Evolutionary conservation across 106 monocot species (phyloP), one percentile per base, ranked within the genome.

Genomic region (Alisma plantagoaquatica): DNA sequence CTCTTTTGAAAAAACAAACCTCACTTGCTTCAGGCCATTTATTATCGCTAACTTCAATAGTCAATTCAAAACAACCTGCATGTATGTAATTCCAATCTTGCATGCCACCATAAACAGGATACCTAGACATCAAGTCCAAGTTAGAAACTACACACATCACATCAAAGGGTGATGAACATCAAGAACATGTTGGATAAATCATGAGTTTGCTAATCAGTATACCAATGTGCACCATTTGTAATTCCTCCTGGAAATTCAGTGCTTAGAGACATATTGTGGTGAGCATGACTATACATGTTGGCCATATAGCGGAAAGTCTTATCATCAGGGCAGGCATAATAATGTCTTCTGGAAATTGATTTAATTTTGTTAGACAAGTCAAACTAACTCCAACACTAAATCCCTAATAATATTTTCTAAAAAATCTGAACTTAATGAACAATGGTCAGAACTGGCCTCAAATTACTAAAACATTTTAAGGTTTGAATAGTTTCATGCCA

Each of bases 81-180:
- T 89, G 75, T 60, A 98, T 85, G 62, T 98, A 98, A 50, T 98
- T 98, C 96, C 96, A 98, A 33, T 98, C 96, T 70, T 98, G 96
- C 96, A 98, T 98, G 26, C 96, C 89, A 45, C 96, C 96, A 66
- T 89, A 98, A 45, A 98, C 81, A 60, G 96, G 96, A 56, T 98
- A 98, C 96, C 96, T 98, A 31, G 61, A 64, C 41, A 62, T 60
- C 44, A 43, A 58, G n/a, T 43, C 26, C 42, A n/a, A n/a, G n/a
- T n/a, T n/a, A n/a, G n/a, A n/a, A n/a, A n/a, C n/a, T n/a, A n/a
- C n/a, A n/a, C n/a, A n/a, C n/a, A n/a, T n/a, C n/a, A n/a, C n/a
- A n/a, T n/a, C n/a, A n/a, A n/a, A n/a, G n/a, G n/a, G n/a, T n/a
- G 35, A 38, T 38, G 9, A 7, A 7, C 35, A 14, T 7, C 35